A percentile compares a stretch with the other conserved stretches of the same genome.
Evolutionary conservation across 495 filamentous ascomycete genomes (phyloP).

Genomic region (Podospora conica): DNA sequence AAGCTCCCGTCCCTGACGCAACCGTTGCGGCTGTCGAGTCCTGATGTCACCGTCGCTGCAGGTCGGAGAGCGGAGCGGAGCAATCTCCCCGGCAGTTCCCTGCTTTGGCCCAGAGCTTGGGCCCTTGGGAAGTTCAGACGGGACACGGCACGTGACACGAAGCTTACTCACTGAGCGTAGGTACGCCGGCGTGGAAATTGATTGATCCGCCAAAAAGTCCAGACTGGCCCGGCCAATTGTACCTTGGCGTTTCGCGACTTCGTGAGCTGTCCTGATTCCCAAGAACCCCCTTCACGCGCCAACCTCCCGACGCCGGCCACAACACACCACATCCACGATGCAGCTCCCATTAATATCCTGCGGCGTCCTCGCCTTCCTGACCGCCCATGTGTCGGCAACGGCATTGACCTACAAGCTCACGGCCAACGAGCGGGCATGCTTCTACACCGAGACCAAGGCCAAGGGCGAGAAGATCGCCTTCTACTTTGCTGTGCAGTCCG

Average conservation of each 20-base stretch:
- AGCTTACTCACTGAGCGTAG: no score
- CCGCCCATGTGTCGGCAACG: constrained; percentile 62
- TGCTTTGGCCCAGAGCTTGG: no score
- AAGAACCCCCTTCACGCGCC: constrained; percentile 5
- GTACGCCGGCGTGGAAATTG: constrained; percentile 14
- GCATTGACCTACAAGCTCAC: constrained; percentile 90
- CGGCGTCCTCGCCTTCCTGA: constrained; percentile 60
- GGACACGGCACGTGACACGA: no score
- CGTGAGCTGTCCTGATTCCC: constrained; percentile 20
- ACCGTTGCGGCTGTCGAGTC: constrained; percentile 2
- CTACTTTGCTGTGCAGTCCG: constrained; percentile 98
- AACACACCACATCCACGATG: constrained; percentile 33
- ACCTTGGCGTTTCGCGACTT: neutral
- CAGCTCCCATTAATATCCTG: constrained; percentile 41
- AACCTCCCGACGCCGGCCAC: constrained; percentile 6
- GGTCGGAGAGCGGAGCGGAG: neutral
- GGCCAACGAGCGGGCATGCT: constrained; percentile 92
- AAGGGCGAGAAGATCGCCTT: constrained; percentile 87
- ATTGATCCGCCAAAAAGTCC: constrained; percentile 23
- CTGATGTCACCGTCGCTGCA: constrained; percentile 24
- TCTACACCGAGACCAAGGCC: constrained; percentile 72
- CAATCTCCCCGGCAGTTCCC: neutral
- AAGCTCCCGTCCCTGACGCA: constrained; percentile 11
- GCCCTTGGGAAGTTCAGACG: no score
- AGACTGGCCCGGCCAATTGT: constrained; percentile 1